Evolutionary conservation across 2,329 filamentous ascomycete species (phyloP).

Genomic region (Trichoderma sp.): DNA sequence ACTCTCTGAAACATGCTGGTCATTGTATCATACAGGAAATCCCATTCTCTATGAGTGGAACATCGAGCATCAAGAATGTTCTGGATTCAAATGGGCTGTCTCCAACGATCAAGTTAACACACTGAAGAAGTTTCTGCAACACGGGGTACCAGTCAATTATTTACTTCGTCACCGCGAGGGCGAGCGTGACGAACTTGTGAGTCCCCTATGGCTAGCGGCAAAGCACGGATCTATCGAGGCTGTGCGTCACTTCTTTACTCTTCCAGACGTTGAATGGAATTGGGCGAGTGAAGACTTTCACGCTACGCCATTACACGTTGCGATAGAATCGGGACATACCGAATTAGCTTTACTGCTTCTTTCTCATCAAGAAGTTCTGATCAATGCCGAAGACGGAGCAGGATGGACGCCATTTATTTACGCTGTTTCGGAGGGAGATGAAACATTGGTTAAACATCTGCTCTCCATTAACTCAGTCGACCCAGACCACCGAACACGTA

Average conservation of each 20-base stretch:
- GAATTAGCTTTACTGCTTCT: background rate
- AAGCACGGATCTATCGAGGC: background rate
- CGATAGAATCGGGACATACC: background rate
- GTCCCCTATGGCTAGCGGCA: background rate
- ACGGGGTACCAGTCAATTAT: background rate
- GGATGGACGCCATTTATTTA: background rate
- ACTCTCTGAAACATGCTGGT: background rate
- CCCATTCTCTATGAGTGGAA: background rate
- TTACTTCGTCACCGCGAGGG: background rate
- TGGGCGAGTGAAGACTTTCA: background rate
- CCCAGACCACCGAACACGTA: background rate
- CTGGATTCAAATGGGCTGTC: background rate
- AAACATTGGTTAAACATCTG: background rate
- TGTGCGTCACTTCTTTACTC: background rate
- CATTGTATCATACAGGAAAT: background rate
- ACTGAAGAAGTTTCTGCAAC: background rate
- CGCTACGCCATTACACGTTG: background rate
- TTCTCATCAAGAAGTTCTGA: background rate
- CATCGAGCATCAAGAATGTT: background rate
- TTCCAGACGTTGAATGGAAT: background rate
- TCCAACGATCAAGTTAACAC: background rate
- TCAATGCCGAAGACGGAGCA: background rate
- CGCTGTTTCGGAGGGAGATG: background rate
- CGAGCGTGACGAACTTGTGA: background rate
- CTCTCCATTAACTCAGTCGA: background rate